Conservation (phyloP, 768 basidiomycete genomes). For the Rhizopogon roseolus region DNA sequence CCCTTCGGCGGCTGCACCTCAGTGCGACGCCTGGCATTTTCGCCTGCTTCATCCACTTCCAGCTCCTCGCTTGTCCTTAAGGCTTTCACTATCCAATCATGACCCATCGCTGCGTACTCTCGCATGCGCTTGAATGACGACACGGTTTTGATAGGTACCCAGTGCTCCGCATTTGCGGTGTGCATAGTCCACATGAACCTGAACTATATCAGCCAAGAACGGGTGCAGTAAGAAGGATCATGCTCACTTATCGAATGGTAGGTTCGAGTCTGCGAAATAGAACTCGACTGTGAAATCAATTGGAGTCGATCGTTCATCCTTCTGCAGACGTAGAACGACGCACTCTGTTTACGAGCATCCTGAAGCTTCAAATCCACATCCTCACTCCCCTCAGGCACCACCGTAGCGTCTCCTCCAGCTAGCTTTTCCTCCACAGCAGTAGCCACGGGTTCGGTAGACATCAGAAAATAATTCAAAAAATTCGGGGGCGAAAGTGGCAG, state of each 20-base stretch:
- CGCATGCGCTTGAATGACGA: slow-evolving; percentile 95
- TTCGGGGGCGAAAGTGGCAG: neutral
- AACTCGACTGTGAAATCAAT: slow-evolving; percentile 67
- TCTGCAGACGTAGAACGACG: slow-evolving; percentile 10
- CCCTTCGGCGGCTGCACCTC: slow-evolving; percentile 74
- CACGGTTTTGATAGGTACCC: slow-evolving; percentile 84
- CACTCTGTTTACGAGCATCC: slow-evolving; percentile 55
- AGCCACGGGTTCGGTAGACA: slow-evolving; percentile 16
- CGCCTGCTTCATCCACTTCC: slow-evolving; percentile 69
- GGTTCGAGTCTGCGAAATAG: slow-evolving; percentile 95
- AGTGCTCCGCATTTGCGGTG: slow-evolving; percentile 76
- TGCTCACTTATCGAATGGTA: slow-evolving; percentile 80
- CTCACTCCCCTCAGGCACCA: slow-evolving; percentile 28
- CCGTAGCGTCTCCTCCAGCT: slow-evolving; percentile 12
- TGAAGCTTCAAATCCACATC: slow-evolving; percentile 32
- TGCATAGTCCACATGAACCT: slow-evolving; percentile 97
- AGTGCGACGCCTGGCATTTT: slow-evolving; percentile 70
- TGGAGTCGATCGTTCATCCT: neutral
- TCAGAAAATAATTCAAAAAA: slow-evolving; percentile 3
- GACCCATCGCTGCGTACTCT: slow-evolving; percentile 55
- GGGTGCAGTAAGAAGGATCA: neutral
- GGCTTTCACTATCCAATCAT: slow-evolving; percentile 67
- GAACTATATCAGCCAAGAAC: slow-evolving; percentile 3
- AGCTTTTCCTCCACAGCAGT: slow-evolving; percentile 3
- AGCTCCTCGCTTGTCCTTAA: slow-evolving; percentile 52